Evolutionary conservation across 306 rosid species (phyloP), one percentile per base, ranked within the genome.

Genomic region (Cucurbita pepo): DNA sequence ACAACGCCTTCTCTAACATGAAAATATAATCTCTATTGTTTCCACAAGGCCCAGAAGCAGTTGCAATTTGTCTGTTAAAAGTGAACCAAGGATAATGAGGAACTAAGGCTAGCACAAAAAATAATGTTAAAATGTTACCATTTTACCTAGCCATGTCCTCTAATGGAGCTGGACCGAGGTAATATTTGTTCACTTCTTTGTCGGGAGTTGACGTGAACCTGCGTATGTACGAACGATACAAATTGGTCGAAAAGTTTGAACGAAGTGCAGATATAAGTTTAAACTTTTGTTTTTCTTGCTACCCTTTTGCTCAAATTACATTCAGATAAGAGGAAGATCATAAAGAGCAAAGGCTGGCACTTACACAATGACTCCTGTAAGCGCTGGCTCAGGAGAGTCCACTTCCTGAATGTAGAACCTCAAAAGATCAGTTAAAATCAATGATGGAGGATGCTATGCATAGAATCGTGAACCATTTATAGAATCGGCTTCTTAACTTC

Each of bases 131-230:
- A 4, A 38, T 34, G 19, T n/a, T 38, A 77, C 18, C 7, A 40
- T 62, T 30, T 69, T 86, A 95, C 99, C 95, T 83, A 69, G 99
- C 97, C 99, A 95, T 95, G 64, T 84, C 91, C 64, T 85, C 89
- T 77, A 91, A 73, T 10, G 96, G 97, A 56, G 97, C 99, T 77
- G 99, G 96, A 58, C 99, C 99, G 4, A 95, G 77, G 82, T 89
- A 95, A 79, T 95, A 95, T 81, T 89, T 89, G 88, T 95, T 95
- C 44, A 79, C 81, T 82, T 12, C 88, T 84, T 81, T 88, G 85
- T 95, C 97, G 1, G 90, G 97, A 21, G 97, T 91, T n/a, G 99
- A 91, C 50, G 96, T 89, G 85, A 95, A 95, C 71, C 99, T 95
- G 87, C 74, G 36, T 5, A 34, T 53, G 36, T 5, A 34, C 38